phyloP scores from a whole-genome alignment of 106 monocot genomes.

The Dendrobium catenatum region DNA sequence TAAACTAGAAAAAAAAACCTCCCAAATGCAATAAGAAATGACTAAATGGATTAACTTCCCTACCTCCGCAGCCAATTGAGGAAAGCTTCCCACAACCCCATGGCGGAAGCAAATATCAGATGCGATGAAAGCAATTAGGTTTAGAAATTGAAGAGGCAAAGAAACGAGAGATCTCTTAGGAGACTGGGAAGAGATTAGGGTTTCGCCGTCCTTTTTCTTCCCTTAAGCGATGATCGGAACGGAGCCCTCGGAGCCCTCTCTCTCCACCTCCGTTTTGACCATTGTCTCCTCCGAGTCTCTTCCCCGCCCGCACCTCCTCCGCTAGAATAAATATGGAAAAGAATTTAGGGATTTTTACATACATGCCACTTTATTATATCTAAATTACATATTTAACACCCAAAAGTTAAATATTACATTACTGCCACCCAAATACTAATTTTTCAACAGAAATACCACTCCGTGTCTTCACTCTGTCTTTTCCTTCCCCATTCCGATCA shows the following conservation, averaged over 20 bases:
- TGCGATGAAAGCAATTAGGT: not conserved
- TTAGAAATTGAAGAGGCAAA: not conserved
- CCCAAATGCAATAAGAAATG: not conserved
- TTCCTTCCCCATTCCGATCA: too few relatives aligned
- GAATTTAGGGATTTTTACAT: too few relatives aligned
- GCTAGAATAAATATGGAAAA: too few relatives aligned
- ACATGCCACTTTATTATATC: too few relatives aligned
- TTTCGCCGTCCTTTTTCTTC: not conserved
- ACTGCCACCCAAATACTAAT: too few relatives aligned
- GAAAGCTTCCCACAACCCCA: constrained; percentile 88
- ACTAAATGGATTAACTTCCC: not conserved
- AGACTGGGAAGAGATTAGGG: not conserved
- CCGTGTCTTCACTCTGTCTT: too few relatives aligned
- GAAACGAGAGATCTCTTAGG: not conserved
- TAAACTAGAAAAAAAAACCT: not conserved
- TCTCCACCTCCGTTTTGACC: not conserved
- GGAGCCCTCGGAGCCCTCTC: not conserved
- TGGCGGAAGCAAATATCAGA: constrained; percentile 15
- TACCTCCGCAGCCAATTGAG: constrained; percentile 97
- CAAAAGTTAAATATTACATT: too few relatives aligned
- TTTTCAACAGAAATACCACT: too few relatives aligned
- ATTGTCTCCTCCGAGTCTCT: not conserved
- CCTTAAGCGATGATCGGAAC: not conserved
- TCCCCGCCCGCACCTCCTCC: not conserved
- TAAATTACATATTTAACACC: too few relatives aligned